Evolutionary conservation across 108 stramenopile species (phyloP).

Genomic region (Parietichytrium sp.): DNA sequence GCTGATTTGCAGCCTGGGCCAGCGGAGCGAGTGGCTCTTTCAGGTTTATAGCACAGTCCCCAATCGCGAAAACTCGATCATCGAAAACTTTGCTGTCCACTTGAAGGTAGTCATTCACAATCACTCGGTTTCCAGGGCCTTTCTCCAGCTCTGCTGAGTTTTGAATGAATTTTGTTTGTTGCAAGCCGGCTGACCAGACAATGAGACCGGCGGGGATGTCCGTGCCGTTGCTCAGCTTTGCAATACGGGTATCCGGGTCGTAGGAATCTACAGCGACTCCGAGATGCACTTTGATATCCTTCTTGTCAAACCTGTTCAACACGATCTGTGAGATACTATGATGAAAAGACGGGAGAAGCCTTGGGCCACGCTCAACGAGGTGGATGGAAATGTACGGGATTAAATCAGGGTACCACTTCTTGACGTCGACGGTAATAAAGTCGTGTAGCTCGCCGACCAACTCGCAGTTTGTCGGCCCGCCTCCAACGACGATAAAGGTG

Average conservation of each 20-base stretch:
- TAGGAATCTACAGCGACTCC: conserved; percentile 65
- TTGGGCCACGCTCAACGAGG: conserved; percentile 83
- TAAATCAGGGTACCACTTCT: conserved; percentile 79
- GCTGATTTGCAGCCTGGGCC: conserved; percentile 85
- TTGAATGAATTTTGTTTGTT: conserved; percentile 52
- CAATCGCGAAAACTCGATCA: conserved; percentile 80
- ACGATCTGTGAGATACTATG: conserved; percentile 71
- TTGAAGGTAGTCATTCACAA: conserved; percentile 80
- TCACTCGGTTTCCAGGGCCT: conserved; percentile 66
- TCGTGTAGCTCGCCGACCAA: conserved; percentile 88
- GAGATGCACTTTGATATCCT: conserved; percentile 70
- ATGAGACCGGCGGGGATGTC: conserved; percentile 78
- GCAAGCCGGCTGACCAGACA: conserved; percentile 86
- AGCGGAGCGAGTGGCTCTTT: conserved; percentile 74
- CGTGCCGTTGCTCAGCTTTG: conserved; percentile 73
- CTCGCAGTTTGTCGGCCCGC: conserved; percentile 93
- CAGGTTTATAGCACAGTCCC: conserved; percentile 73
- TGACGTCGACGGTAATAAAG: conserved; percentile 81
- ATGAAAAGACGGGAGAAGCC: conserved; percentile 87
- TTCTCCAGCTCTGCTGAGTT: conserved; percentile 54
- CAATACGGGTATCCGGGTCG: conserved; percentile 60
- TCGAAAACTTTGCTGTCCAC: conserved; percentile 64
- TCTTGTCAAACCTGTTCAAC: conserved; percentile 63
- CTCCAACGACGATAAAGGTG: conserved; percentile 91
- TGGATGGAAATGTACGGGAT: conserved; percentile 71